Conservation (phyloP, 257 asterid species). For the Penstemon newberryi region DNA sequence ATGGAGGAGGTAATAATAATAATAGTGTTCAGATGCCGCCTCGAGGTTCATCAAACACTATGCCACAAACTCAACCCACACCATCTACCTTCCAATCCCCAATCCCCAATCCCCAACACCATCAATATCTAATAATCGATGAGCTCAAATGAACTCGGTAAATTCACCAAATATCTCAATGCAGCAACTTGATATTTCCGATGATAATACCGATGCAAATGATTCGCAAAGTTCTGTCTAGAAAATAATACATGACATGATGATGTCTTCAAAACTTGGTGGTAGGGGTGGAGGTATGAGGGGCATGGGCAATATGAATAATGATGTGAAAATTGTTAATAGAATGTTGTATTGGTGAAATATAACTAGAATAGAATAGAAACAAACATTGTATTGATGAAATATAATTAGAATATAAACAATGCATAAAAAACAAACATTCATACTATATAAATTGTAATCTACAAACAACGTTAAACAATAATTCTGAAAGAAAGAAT, state of each 20-base stretch:
- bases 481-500: too few relatives aligned
- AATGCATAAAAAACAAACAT: too few relatives aligned
- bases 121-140: conserved; percentile 63
- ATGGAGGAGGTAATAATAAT: conserved; percentile 32
- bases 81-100: conserved; percentile 70
- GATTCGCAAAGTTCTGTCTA: conserved; percentile 92
- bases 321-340: conserved; percentile 56
- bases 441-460: too few relatives aligned
- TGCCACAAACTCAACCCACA: conserved; percentile 55
- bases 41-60: conserved; percentile 58
- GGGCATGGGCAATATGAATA: conserved; percentile 49
- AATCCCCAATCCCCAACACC: conserved; percentile 54
- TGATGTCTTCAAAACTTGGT: conserved; percentile 73
- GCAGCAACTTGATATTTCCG: conserved; percentile 58
- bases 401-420: too few relatives aligned
- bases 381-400: neutral
- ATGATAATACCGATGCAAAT: conserved; percentile 54
- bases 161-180: conserved; percentile 60
- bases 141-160: conserved; percentile 45
- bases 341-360: conserved; percentile 35
- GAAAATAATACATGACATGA: conserved; percentile 78
- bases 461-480: too few relatives aligned
- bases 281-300: conserved; percentile 45
- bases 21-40: conserved; percentile 63
- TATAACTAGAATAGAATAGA: too few relatives aligned